Percentiles rank a stretch among this genome's conserved stretches.
phyloP scores from a whole-genome alignment of 2,329 filamentous ascomycete genomes.

The Monosporascus sp. region DNA sequence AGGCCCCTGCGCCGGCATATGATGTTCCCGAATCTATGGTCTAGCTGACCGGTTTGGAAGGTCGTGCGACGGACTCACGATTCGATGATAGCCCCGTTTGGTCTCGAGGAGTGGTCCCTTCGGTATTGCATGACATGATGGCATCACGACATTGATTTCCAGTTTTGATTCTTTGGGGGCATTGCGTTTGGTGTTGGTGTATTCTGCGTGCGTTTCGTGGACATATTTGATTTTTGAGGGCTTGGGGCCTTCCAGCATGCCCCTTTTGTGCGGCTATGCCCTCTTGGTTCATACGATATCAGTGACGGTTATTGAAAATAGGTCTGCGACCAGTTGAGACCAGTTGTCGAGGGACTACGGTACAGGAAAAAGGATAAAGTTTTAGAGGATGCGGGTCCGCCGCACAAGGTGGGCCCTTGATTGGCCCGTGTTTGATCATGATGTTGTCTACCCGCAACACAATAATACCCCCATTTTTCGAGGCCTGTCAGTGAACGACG shows the following conservation, averaged over 20 bases:
- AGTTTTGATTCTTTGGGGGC: conserved; percentile 21
- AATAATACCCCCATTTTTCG: neutral
- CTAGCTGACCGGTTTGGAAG: conserved; percentile 15
- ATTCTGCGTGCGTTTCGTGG: conserved; percentile 16
- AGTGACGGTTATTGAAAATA: neutral
- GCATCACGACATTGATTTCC: conserved; percentile 18
- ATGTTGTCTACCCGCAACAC: neutral
- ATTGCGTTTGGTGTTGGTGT: conserved; percentile 29
- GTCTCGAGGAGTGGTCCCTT: conserved; percentile 10
- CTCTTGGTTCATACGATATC: neutral
- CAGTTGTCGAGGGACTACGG: neutral
- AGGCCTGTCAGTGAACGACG: neutral
- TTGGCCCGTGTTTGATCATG: neutral
- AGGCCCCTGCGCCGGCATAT: conserved; percentile 10
- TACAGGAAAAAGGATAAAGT: neutral
- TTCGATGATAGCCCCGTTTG: conserved; percentile 16
- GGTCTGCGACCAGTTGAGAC: neutral
- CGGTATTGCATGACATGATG: conserved; percentile 20
- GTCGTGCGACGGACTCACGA: conserved; percentile 14
- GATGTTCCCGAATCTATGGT: conserved; percentile 24
- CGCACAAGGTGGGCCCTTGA: neutral
- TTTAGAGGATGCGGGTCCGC: neutral
- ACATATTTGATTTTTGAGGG: conserved; percentile 15
- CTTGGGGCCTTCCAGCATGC: neutral
- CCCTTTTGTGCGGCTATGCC: neutral